Base-by-base conservation (phyloP, 1,284 basidiomycete species). In the Termitomyces sp. region DNA sequence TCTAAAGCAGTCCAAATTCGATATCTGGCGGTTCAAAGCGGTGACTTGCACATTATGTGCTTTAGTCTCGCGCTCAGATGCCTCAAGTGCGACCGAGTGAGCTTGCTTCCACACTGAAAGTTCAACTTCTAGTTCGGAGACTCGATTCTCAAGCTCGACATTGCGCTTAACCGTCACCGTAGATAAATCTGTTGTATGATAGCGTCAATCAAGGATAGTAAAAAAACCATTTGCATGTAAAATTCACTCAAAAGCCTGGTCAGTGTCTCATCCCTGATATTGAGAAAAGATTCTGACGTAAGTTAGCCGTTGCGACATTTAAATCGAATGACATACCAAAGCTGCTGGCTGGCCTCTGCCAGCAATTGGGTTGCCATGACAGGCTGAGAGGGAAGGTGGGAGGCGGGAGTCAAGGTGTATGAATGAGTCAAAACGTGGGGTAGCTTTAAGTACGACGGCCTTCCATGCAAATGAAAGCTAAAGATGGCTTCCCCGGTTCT, bases 61-160 rank as follows among this genome's bases (percentile, higher is more conserved):
- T 61, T 80, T 80, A 54, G 74, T 74, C 55, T 84, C 81, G 46
- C 79, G 78, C 55, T 86, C 82, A 30, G 78, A 77, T 30, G 75
- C 71, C 52, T 86, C 83, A 49, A 83, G 69, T 24, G 78, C 76
- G 40, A 74, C 75, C 17, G 81, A 71, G 62, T 86, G 84, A 30
- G 83, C 84, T 63, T 82, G 78, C 68, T 86, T 87, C 84, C 84
- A 86, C 30, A 85, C 78, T 26, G 74, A 71, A 26, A 88, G 70
- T 68, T 90, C 86, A 38, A 82, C 68, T 66, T 89, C 85, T 52
- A 90, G 75, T 60, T 88, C 84, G 40, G 77, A 72, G 50, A 88
- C 76, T 58, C 81, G 79, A 49, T 70, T 73, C 67, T 85, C 81
- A 12, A 90, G 73, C 59, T 83, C 80, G 31, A 72, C 63, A 63